Base-by-base conservation (phyloP, 495 filamentous ascomycete species). In the Tuber borchii region DNA sequence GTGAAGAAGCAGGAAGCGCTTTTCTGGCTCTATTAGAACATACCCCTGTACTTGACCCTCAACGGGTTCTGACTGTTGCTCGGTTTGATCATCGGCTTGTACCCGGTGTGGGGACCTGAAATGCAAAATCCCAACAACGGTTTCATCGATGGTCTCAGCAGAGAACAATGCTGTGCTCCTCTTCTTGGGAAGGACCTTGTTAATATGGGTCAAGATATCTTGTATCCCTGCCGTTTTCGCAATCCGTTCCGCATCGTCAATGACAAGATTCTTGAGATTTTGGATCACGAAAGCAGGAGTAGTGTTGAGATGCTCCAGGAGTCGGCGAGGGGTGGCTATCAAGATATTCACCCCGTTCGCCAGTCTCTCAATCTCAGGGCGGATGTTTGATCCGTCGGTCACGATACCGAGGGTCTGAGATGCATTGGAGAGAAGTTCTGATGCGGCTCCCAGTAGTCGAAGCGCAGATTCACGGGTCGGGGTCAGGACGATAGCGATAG, bases 401-500 rank as follows among this genome's bases (percentile, higher is more conserved):
- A 74, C 73, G 61, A 77, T 82, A 19, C 81, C 81, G n/a, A 46
- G 56, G 39, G 73, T 82, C 72, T 79, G 77, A 69, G 39, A 2
- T 20, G 80, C 73, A 40, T 75, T 72, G 20, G 74, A 43, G 51
- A 82, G 77, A 45, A 82, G 80, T 71, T 82, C 81, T 20, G 81
- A 77, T 46, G 81, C 74, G 39, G 78, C 65, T 8, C 76, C 73
- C 3, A 77, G 48, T 22, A 82, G 70, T 72, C 79, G 74, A 42
- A 82, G 72, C 20, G 80, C 81, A 45, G 76, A 68, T 68, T 82
- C 81, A 40, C 81, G 80, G 39, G 74, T 80, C 37, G 81, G 69
- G n/a, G 77, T 76, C 46, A 82, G 44, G 34, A 82, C n/a, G 40
- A 82, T 90, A 70, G 91, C 93, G 75, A 95, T 94, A 71, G 93